Evolutionary conservation across 441 rosid species (phyloP), one percentile per base, ranked within the genome.

Genomic region (Isatis lusitanica): DNA sequence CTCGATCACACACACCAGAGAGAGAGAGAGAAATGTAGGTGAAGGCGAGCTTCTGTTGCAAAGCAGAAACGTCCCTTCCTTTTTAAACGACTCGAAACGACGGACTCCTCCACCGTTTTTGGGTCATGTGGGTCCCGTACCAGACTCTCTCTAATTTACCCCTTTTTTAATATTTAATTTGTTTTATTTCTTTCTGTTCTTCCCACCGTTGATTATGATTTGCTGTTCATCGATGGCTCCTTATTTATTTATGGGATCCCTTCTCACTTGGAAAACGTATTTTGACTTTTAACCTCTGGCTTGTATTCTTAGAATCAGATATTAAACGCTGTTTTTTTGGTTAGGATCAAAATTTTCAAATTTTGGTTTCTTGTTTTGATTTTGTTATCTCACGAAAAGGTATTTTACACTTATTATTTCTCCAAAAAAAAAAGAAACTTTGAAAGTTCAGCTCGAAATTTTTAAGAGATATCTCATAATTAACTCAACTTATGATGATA

Each of bases 21-120:
- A 48, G 12, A 74, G 17, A 76, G 66, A 69, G 70, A 62, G 17
- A 64, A 9, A 50, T 35, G 66, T 55, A 43, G 79, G 63, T 48
- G 79, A 77, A 71, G 76, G 72, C 68, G 59, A 66, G 76, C 73
- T 76, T 77, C 63, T 77, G 80, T 60, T 77, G 76, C 73, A 71
- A 36, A 66, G 38, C 4, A 59, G 73, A 71, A 33, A 65, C 73
- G 73, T 64, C 33, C 56, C 72, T 70, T 8, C 33, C 43, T 4
- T 42, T 76, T 63, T 63, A 63, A n/a, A 76, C 51, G 11, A 15
- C 18, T 58, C 18, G 5, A 76, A 76, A 76, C 76, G 80, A 71
- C 80, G 30, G 24, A 4, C 16, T 18, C 2, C 21, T 65, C 5
- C 26, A 2, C 51, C 80, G 80, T 76, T 76, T 76, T 21, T 0